A percentile compares a stretch with the other conserved stretches of the same genome.
These are phyloP conservation scores for Suillus variegatus DNA, from an alignment of 768 basidiomycete species.

Conservation along the genomic window DNA sequence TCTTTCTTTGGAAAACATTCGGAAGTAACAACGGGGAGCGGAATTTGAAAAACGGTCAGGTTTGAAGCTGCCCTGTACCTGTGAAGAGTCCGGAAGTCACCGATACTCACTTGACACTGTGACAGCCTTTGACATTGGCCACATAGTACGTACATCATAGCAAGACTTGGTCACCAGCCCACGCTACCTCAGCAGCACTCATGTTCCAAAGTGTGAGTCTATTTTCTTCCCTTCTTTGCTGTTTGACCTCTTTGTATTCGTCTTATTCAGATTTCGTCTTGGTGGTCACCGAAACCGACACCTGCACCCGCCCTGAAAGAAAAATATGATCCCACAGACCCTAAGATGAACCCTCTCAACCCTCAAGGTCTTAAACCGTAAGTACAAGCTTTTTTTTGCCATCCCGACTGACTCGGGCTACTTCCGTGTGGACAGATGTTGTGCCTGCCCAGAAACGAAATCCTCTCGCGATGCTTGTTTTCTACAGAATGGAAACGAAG, in stretches of 20 bases:
- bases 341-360: constrained; percentile 85
- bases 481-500: constrained; percentile 64
- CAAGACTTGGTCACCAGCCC: no score
- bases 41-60: no score
- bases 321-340: constrained; percentile 71
- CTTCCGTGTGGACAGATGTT: constrained; percentile 62
- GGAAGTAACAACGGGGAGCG: no score
- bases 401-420: background rate
- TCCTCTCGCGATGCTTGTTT: constrained; percentile 94
- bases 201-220: background rate
- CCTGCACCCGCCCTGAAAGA: constrained; percentile 33
- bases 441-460: constrained; percentile 95
- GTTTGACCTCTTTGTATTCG: background rate
- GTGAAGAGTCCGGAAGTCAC: background rate
- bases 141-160: no score
- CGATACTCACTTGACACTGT: background rate
- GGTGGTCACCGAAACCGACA: constrained; percentile 56
- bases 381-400: constrained; percentile 28
- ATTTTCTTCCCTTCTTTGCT: background rate
- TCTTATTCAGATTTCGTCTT: constrained; percentile 45
- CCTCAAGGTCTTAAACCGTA: constrained; percentile 96
- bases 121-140: background rate
- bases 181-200: background rate
- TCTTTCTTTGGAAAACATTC: no score
- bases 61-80: background rate